phyloP scores from a whole-genome alignment of 164 flowering plant genomes.

The Vitis rotundifolia region DNA sequence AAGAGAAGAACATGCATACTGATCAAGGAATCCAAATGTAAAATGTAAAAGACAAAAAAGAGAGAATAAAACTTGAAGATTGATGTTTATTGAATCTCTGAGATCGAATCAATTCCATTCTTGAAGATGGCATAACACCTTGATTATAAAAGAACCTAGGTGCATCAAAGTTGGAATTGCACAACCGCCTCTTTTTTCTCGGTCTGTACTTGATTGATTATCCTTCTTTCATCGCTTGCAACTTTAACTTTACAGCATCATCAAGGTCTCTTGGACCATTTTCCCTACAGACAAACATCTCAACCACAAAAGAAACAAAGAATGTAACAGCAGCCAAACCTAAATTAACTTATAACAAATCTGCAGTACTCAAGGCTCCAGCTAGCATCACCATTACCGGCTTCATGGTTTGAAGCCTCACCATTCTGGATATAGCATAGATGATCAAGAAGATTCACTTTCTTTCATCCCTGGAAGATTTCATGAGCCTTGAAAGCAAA shows the following conservation, averaged over 20 bases:
- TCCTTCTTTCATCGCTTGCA: neutral
- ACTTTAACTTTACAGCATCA: conserved; percentile 11
- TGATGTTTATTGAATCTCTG: neutral
- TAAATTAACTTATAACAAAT: too few relatives aligned
- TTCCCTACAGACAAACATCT: neutral
- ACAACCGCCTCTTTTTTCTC: neutral
- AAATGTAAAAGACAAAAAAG: too few relatives aligned
- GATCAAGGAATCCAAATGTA: neutral
- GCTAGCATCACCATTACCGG: too few relatives aligned
- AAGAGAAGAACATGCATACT: neutral
- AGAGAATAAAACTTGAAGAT: too few relatives aligned
- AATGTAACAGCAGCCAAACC: too few relatives aligned
- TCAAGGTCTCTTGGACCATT: too few relatives aligned
- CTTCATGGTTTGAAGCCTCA: too few relatives aligned
- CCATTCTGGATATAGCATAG: too few relatives aligned
- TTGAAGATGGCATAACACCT: conserved; percentile 8
- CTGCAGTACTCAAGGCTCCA: too few relatives aligned
- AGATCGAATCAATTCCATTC: conserved; percentile 5
- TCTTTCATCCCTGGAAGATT: too few relatives aligned
- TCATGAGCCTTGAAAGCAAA: too few relatives aligned
- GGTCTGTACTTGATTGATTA: neutral
- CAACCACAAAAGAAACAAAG: neutral
- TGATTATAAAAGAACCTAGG: conserved; percentile 16
- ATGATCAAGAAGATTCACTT: too few relatives aligned
- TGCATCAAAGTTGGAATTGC: conserved; percentile 3